These are phyloP conservation scores for Arctium lappa DNA, from an alignment of 129 eudicot genomes.

Conservation along the genomic window DNA sequence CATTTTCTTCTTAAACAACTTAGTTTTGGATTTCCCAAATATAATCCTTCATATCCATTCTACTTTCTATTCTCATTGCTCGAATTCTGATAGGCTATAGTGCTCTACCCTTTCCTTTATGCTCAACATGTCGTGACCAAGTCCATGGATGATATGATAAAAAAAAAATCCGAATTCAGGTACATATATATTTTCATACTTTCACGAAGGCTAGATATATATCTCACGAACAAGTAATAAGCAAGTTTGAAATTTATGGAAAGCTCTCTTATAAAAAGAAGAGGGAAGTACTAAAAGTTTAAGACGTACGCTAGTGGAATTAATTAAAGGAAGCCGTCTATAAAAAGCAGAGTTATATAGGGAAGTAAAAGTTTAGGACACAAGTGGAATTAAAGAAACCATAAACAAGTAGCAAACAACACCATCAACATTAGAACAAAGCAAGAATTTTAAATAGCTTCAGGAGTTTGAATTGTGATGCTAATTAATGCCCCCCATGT, in stretches of 20 bases:
- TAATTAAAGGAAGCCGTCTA: not conserved
- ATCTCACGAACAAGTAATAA: too few relatives aligned
- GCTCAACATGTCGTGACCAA: too few relatives aligned
- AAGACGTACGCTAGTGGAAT: not conserved
- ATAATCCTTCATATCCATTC: not conserved
- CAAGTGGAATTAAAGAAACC: not conserved
- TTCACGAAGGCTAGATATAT: not conserved
- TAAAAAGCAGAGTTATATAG: not conserved
- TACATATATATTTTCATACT: too few relatives aligned
- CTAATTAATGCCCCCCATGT: slow-evolving; percentile 25
- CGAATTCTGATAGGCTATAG: not conserved
- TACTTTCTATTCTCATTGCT: not conserved
- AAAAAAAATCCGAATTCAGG: not conserved
- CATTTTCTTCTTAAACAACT: not conserved
- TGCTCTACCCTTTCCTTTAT: not conserved
- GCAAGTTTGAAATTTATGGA: not conserved
- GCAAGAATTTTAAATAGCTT: not conserved
- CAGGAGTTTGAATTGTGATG: slow-evolving; percentile 24
- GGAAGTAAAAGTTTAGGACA: not conserved
- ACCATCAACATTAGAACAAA: not conserved
- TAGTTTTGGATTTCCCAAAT: too few relatives aligned
- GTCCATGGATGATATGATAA: not conserved
- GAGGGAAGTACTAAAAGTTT: not conserved
- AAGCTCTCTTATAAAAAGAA: not conserved
- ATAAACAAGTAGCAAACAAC: slow-evolving; percentile 12